A percentile compares a stretch with the other conserved stretches of the same genome.
Conservation (phyloP, 1,284 basidiomycete species). For the Rhizoctonia solani region DNA sequence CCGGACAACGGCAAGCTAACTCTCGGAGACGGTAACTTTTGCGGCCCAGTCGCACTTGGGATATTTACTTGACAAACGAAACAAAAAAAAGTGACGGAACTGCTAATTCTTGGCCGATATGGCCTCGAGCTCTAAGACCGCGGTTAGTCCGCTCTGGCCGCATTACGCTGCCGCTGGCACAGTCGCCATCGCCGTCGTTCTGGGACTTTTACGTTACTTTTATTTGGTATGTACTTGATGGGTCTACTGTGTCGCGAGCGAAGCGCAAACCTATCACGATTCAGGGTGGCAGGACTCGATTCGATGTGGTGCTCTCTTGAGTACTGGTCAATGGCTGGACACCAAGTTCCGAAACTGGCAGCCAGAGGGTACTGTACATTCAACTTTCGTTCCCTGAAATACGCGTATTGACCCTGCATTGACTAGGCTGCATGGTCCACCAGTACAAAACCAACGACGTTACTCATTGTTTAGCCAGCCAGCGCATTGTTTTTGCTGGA, state of each 20-base stretch:
- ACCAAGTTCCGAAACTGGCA: conserved; percentile 72
- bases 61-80: background rate
- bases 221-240: conserved; percentile 62
- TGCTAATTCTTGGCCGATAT: background rate
- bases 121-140: conserved; percentile 24
- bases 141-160: conserved; percentile 58
- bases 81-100: background rate
- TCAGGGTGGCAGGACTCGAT: conserved; percentile 71
- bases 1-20: background rate
- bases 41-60: background rate
- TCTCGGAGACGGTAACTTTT: too few species aligned
- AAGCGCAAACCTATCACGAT: background rate
- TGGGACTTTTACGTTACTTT: conserved; percentile 54
- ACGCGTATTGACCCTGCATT: background rate
- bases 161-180: conserved; percentile 55
- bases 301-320: conserved; percentile 72
- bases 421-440: conserved; percentile 75
- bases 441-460: conserved; percentile 61
- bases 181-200: conserved; percentile 47
- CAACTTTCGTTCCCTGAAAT: background rate
- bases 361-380: conserved; percentile 65
- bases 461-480: conserved; percentile 56
- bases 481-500: conserved; percentile 75
- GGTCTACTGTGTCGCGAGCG: conserved; percentile 40
- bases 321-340: conserved; percentile 80